Evolutionary conservation across 106 monocot species (phyloP).

Genomic region (Vanilla planifolia): DNA sequence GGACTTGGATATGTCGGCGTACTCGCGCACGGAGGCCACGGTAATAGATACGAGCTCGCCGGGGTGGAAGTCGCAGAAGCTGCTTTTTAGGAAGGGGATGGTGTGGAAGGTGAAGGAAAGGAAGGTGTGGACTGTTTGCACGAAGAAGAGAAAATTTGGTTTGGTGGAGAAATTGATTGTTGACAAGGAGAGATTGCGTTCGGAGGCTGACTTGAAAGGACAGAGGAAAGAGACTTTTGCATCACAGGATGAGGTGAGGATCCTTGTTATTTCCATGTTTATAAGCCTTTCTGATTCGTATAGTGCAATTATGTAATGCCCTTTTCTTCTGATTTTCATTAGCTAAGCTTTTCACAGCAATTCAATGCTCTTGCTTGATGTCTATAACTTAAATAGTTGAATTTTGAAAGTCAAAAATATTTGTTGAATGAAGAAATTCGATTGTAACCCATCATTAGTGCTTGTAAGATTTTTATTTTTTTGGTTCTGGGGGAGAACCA

Average conservation of each 20-base stretch:
- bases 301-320: too few relatives aligned
- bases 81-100: constrained; percentile 50
- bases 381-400: too few relatives aligned
- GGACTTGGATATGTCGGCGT: constrained; percentile 23
- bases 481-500: too few relatives aligned
- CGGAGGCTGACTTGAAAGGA: neutral
- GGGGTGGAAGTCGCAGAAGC: constrained; percentile 59
- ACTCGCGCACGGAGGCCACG: constrained; percentile 57
- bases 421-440: too few relatives aligned
- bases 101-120: constrained; percentile 62
- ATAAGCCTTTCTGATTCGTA: too few relatives aligned
- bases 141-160: constrained; percentile 57
- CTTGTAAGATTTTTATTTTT: too few relatives aligned
- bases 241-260: constrained; percentile 18
- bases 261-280: too few relatives aligned
- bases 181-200: constrained; percentile 14
- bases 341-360: too few relatives aligned
- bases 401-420: too few relatives aligned
- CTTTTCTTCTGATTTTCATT: too few relatives aligned
- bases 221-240: neutral
- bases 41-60: constrained; percentile 73
- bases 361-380: too few relatives aligned
- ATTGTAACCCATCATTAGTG: too few relatives aligned
- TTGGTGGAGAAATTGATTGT: constrained; percentile 11
- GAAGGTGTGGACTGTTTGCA: constrained; percentile 36